Conservation (phyloP, 2,329 filamentous ascomycete species). For the Ascochyta clinopodiicola region DNA sequence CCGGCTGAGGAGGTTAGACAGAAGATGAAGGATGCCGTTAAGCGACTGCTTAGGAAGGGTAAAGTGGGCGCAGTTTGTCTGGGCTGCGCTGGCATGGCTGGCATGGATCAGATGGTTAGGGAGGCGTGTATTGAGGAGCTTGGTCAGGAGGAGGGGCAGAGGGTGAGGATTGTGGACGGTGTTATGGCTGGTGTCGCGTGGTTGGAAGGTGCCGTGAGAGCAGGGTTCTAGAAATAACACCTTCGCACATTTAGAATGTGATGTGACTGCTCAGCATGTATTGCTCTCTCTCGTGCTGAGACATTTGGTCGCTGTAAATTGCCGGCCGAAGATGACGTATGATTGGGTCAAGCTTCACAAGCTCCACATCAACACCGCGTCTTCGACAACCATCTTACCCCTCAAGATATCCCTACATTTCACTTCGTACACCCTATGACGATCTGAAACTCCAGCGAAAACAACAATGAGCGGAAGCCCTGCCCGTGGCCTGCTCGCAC, state of each 20-base stretch:
- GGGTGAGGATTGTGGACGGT: constrained; percentile 78
- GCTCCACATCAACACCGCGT: not conserved
- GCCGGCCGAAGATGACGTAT: constrained; percentile 10
- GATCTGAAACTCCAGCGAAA: not conserved
- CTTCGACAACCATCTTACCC: not conserved
- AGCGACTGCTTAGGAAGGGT: constrained; percentile 64
- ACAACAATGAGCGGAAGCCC: not conserved
- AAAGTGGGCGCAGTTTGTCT: constrained; percentile 75
- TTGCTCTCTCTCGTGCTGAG: not conserved
- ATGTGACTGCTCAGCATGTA: not conserved
- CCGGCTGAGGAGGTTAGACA: constrained; percentile 67
- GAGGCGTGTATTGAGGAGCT: constrained; percentile 70
- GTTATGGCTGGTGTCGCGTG: constrained; percentile 72
- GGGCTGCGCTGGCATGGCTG: constrained; percentile 91
- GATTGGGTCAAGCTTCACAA: not conserved
- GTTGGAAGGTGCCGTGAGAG: constrained; percentile 60
- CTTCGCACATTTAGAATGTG: not conserved
- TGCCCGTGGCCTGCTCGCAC: constrained; percentile 27
- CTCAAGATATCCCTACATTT: not conserved
- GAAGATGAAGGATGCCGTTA: constrained; percentile 74
- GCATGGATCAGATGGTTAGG: constrained; percentile 78
- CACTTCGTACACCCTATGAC: not conserved
- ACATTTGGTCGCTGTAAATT: not conserved
- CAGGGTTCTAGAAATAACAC: constrained; percentile 33
- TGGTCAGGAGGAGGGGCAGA: constrained; percentile 64